A percentile compares a stretch with the other conserved stretches of the same genome.
Evolutionary conservation across 2,329 filamentous ascomycete genomes (phyloP).

Genomic region (Xylariaceae sp.): DNA sequence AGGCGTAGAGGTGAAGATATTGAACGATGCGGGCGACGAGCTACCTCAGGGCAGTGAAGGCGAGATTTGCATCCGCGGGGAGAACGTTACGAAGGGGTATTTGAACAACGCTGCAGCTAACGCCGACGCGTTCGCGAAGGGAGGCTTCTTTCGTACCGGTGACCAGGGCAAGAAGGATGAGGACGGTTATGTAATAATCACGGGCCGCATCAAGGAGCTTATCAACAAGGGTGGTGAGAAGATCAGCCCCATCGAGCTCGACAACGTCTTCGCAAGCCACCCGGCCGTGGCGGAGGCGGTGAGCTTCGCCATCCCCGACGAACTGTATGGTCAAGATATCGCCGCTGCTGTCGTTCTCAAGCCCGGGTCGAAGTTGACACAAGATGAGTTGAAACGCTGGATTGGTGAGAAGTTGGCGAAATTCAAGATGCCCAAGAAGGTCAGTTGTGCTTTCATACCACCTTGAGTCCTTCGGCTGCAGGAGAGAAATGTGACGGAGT

Average conservation of each 20-base stretch:
- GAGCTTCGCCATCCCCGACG: constrained; percentile 76
- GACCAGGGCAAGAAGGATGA: constrained; percentile 78
- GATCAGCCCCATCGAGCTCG: constrained; percentile 82
- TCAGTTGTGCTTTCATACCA: constrained; percentile 37
- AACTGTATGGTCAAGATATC: constrained; percentile 79
- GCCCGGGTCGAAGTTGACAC: constrained; percentile 51
- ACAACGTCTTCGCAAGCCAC: constrained; percentile 75
- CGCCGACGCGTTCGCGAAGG: constrained; percentile 64
- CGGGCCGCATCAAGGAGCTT: constrained; percentile 87
- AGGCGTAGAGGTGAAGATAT: constrained; percentile 76
- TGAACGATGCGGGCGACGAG: constrained; percentile 65
- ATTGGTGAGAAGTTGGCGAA: constrained; percentile 67
- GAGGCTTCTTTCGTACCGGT: constrained; percentile 83
- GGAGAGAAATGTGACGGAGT: neutral
- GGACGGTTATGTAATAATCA: constrained; percentile 81
- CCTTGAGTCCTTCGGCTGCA: too few species aligned
- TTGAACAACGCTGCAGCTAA: constrained; percentile 79
- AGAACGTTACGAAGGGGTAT: constrained; percentile 82
- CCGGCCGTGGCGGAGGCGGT: constrained; percentile 72
- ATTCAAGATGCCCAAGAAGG: constrained; percentile 83
- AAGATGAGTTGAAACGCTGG: constrained; percentile 63
- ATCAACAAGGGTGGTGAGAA: constrained; percentile 91
- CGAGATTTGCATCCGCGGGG: constrained; percentile 77
- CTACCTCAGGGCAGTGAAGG: constrained; percentile 66
- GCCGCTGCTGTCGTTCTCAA: constrained; percentile 73